phyloP scores from a whole-genome alignment of 192 early-diverging fungal species.

The Coemansia asiatica region DNA sequence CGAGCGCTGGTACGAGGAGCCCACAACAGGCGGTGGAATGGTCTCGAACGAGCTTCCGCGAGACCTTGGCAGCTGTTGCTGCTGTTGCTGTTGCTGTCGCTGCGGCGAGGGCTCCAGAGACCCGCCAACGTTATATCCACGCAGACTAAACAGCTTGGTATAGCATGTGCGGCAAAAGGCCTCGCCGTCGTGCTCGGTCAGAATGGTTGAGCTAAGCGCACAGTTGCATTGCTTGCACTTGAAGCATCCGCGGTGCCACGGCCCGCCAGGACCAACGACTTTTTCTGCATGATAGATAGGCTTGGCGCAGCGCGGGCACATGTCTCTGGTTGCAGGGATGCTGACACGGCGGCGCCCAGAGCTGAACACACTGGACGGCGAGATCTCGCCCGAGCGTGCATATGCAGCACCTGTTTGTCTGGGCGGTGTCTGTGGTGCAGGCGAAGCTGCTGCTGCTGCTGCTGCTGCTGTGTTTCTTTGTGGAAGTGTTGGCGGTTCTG shows the following conservation, averaged over 20 bases:
- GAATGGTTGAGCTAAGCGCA: slow-evolving; percentile 40
- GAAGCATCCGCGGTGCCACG: slow-evolving; percentile 56
- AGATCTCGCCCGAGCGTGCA: slow-evolving; percentile 22
- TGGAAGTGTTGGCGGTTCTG: slow-evolving; percentile 13
- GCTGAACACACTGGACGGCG: slow-evolving; percentile 54
- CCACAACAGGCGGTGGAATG: background rate
- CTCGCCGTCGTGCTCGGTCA: slow-evolving; percentile 56
- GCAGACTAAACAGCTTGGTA: slow-evolving; percentile 50
- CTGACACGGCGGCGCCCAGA: slow-evolving; percentile 39
- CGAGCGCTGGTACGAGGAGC: background rate
- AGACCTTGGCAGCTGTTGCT: background rate
- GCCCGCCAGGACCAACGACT: slow-evolving; percentile 52
- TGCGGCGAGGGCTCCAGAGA: slow-evolving; percentile 20
- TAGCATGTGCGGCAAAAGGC: slow-evolving; percentile 53
- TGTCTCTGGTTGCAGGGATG: slow-evolving; percentile 39
- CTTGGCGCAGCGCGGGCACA: slow-evolving; percentile 52
- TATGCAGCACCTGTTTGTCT: slow-evolving; percentile 8
- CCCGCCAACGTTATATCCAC: slow-evolving; percentile 49
- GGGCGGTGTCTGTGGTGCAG: slow-evolving; percentile 20
- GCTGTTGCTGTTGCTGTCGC: background rate
- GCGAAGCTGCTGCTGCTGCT: background rate
- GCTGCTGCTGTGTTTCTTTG: slow-evolving; percentile 8
- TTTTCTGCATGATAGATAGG: slow-evolving; percentile 57
- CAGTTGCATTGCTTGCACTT: slow-evolving; percentile 54
- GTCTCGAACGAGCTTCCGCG: background rate